These are phyloP conservation scores for Astrothelium subdiscretum DNA, from an alignment of 495 filamentous ascomycete genomes.

Conservation along the genomic window DNA sequence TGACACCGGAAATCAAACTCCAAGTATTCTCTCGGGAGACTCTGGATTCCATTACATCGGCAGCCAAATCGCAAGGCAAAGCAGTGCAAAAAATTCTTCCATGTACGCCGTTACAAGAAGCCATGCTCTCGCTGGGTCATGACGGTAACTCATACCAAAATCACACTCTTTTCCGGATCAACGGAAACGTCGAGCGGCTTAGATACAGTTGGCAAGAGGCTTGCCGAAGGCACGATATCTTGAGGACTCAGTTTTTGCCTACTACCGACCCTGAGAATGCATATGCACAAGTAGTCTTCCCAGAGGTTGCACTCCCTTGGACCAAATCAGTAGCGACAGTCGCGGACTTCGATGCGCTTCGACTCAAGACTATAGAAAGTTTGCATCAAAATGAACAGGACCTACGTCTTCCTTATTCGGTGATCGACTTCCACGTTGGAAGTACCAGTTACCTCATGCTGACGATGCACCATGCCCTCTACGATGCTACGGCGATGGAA, in stretches of 20 bases:
- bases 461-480: constrained; percentile 70
- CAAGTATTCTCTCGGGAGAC: constrained; percentile 30
- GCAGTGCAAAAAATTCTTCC: constrained; percentile 48
- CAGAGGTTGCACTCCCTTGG: constrained; percentile 24
- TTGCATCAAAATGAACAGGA: not conserved
- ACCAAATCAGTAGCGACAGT: not conserved
- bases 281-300: constrained; percentile 48
- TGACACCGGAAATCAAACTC: constrained; percentile 2
- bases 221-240: constrained; percentile 46
- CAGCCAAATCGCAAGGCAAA: constrained; percentile 25
- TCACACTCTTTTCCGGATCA: constrained; percentile 38
- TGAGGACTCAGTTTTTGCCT: constrained; percentile 50
- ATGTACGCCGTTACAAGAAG: constrained; percentile 73
- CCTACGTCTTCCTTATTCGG: not conserved
- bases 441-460: constrained; percentile 31
- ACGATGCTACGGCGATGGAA: constrained; percentile 63
- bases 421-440: not conserved
- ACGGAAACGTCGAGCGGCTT: constrained; percentile 31
- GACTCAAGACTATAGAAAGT: not conserved
- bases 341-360: not conserved
- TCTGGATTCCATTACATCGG: constrained; percentile 20
- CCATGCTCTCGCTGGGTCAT: constrained; percentile 49
- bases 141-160: constrained; percentile 40
- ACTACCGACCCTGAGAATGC: constrained; percentile 39
- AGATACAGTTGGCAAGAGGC: constrained; percentile 38